Evolutionary conservation across 352 stramenopile species (phyloP), one percentile per base, ranked within the genome.

Genomic region (Phytopythium litorale): DNA sequence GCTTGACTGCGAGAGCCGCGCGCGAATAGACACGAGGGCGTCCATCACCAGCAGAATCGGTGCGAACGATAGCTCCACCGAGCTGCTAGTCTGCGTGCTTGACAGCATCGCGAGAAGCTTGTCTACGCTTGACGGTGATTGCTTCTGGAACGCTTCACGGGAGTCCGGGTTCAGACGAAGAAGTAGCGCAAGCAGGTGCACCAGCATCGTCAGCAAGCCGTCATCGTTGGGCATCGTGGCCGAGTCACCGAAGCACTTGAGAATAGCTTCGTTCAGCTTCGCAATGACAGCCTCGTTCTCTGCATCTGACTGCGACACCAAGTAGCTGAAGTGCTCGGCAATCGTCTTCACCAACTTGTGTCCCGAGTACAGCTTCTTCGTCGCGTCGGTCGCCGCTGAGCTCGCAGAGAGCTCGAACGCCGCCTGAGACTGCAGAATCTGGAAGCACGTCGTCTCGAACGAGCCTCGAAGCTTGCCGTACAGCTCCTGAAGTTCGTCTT

Each of bases 151-250:
- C 9, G 76, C 66, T 8, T 58, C 40, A 46, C 79, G 71, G 7
- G 77, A 75, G 7, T 70, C 65, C 9, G 66, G 52, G 56, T 93
- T 81, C 13, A 88, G 56, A 33, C 85, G 84, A 48, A 95, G 65
- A 12, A 95, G 60, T 19, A 93, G 71, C 4, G 86, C 86, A 30
- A 95, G 63, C 49, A 95, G 50, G 66, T 95, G 86, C 30, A 75
- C 64, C 18, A 85, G 37, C 64, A 87, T 80, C 13, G 76, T 79
- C 30, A 88, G 73, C 48, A 74, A 69, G 0, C 50, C 37, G 50
- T 67, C 72, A 11, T 75, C 66, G 12, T n/a, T 40, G 0, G 58
- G 53, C 21, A 21, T 51, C 38, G 42, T 23, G 43, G 45, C 18
- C n/a, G 52, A 46, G n/a, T 62, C 43, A 3, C 38, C n/a, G 28